Base-by-base conservation (phyloP, 164 flowering plant species). In the Stephania cephalantha region DNA sequence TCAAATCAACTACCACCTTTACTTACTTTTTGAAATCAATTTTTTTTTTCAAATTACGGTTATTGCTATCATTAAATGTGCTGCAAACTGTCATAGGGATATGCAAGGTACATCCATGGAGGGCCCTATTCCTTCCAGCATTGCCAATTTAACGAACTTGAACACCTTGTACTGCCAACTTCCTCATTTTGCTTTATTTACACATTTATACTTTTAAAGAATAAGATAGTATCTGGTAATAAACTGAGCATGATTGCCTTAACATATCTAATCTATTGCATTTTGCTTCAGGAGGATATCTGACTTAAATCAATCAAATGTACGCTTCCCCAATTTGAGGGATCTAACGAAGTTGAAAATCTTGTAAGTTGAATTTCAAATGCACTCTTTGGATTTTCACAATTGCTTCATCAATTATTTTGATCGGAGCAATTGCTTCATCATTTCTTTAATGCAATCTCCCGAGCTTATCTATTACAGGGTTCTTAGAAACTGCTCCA, bases 51-150 rank as follows among this genome's bases (percentile, higher is more conserved):
- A 53, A 17, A 55, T 52, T 6, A 13, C 18, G 18, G 13, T 2
- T 29, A 61, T 61, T 22, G 18, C 67, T 65, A 35, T 66, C n/a
- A 52, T 69, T 9, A 77, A 22, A 22, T 72, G 15, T 30, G 15
- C 18, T 63, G 74, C 71, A 7, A 75, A 58, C 13, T 46, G 20
- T 53, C 78, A 58, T 88, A 94, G 98, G 64, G 88, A 92, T 79
- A 50, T 90, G 88, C 95, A 91, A 73, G 99, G 98, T 46, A 89
- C 98, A 70, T 80, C 84, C 9, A 80, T 95, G 92, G 87, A 81
- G 73, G 94, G 95, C 7, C 99, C 98, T 1, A 81, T 95, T 81
- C 99, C 98, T 78, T 77, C 84, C n/a, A 80, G 76, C 48, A 81
- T 95, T 68, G 84, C 89, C 12, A 29, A 8, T 48, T 78, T 95